These are phyloP conservation scores for Fusarium clavum DNA, from an alignment of 2,329 filamentous ascomycete genomes.

Conservation along the genomic window DNA sequence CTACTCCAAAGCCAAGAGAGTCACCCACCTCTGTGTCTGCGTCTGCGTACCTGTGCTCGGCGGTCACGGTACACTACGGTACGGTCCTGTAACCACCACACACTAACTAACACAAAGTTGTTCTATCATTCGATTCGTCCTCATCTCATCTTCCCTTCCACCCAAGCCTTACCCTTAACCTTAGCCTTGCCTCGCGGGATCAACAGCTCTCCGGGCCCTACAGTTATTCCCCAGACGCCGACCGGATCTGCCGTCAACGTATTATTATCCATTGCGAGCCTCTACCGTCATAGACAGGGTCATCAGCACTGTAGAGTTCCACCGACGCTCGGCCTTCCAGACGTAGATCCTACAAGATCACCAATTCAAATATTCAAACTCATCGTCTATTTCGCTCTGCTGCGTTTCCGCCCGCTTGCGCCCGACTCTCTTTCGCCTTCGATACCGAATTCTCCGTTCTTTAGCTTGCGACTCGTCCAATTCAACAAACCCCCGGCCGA, in stretches of 20 bases:
- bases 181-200: slow-evolving; percentile 11
- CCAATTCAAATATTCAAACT: slow-evolving; percentile 9
- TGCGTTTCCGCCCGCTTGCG: slow-evolving; percentile 17
- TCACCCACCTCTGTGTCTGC: background rate
- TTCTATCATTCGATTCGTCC: slow-evolving; percentile 20
- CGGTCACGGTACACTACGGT: slow-evolving; percentile 27
- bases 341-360: slow-evolving; percentile 34
- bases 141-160: slow-evolving; percentile 8
- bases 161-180: background rate
- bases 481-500: slow-evolving; percentile 29
- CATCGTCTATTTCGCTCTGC: background rate
- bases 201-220: background rate
- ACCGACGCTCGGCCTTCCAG: slow-evolving; percentile 29
- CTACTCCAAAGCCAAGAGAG: slow-evolving; percentile 3
- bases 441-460: slow-evolving; percentile 1
- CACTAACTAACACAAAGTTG: slow-evolving; percentile 17
- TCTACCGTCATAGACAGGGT: slow-evolving; percentile 31
- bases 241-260: slow-evolving; percentile 13
- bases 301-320: slow-evolving; percentile 27
- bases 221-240: slow-evolving; percentile 16
- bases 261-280: slow-evolving; percentile 24
- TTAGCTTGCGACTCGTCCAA: slow-evolving; percentile 12
- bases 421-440: slow-evolving; percentile 15
- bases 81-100: slow-evolving; percentile 25
- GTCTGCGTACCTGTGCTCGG: slow-evolving; percentile 2